Percentiles rank a stretch among this genome's conserved stretches.
phyloP scores from a whole-genome alignment of 305 asterid species.

The Ilex paraguariensis region DNA sequence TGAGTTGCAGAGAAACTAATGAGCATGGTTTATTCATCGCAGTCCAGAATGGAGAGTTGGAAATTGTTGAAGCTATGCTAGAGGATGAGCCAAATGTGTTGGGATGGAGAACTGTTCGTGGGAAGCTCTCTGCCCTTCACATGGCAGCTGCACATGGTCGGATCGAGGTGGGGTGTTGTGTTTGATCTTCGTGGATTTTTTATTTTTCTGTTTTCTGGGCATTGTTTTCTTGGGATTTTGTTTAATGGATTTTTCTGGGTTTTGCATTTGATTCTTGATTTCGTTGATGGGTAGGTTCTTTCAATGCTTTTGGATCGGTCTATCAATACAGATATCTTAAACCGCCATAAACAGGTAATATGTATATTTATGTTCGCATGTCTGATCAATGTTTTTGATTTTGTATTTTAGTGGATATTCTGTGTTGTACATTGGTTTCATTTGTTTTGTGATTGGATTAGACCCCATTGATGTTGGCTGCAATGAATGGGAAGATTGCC shows the following conservation, averaged over 20 bases:
- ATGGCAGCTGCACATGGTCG: slow-evolving; percentile 72
- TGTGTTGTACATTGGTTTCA: slow-evolving; percentile 9
- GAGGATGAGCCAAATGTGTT: slow-evolving; percentile 45
- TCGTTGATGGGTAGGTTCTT: slow-evolving; percentile 41
- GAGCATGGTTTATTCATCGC: slow-evolving; percentile 51
- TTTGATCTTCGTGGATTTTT: slow-evolving; percentile 1
- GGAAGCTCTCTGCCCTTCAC: slow-evolving; percentile 57
- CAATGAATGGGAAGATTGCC: slow-evolving; percentile 64
- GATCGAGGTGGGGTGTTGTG: slow-evolving; percentile 47
- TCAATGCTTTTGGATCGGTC: slow-evolving; percentile 66
- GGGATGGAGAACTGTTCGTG: slow-evolving; percentile 26
- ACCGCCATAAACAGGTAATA: slow-evolving; percentile 78
- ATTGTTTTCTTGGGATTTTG: slow-evolving; percentile 2
- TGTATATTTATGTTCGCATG: not conserved
- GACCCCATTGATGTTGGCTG: slow-evolving; percentile 95
- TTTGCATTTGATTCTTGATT: slow-evolving; percentile 11
- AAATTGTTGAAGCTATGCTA: slow-evolving; percentile 46
- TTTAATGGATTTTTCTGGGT: not conserved
- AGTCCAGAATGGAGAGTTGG: slow-evolving; percentile 67
- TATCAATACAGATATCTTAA: slow-evolving; percentile 59
- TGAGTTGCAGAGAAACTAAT: slow-evolving; percentile 46
- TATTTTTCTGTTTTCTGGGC: slow-evolving; percentile 2
- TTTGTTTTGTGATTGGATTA: slow-evolving; percentile 27
- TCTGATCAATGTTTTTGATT: not conserved
- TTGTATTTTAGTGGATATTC: not conserved